phyloP scores from a whole-genome alignment of 2,329 filamentous ascomycete genomes.

The Ploettnerulaceae sp. region DNA sequence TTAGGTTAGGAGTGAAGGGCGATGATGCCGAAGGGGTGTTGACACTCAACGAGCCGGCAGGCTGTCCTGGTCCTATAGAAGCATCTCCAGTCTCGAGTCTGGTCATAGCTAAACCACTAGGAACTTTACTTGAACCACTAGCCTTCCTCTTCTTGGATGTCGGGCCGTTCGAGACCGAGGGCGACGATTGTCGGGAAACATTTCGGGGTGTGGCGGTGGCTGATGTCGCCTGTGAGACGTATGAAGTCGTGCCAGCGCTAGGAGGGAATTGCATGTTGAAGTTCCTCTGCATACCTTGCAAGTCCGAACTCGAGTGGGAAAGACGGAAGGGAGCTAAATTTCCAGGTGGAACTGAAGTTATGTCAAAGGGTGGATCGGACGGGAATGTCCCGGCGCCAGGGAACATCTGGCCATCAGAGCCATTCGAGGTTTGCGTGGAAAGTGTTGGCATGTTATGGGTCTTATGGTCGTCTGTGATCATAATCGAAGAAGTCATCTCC shows the following conservation, averaged over 20 bases:
- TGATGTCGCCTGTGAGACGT: slow-evolving; percentile 37
- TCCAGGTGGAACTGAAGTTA: slow-evolving; percentile 20
- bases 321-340: slow-evolving; percentile 46
- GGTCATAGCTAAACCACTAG: slow-evolving; percentile 75
- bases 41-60: slow-evolving; percentile 35
- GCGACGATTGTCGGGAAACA: slow-evolving; percentile 70
- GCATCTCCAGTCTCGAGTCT: slow-evolving; percentile 58
- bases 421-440: slow-evolving; percentile 30
- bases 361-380: slow-evolving; percentile 27
- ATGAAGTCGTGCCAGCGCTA: slow-evolving; percentile 34
- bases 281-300: slow-evolving; percentile 50
- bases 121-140: slow-evolving; percentile 63
- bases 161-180: slow-evolving; percentile 58
- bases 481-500: slow-evolving; percentile 79
- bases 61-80: slow-evolving; percentile 35
- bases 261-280: slow-evolving; percentile 34
- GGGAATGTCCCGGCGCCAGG: slow-evolving; percentile 41
- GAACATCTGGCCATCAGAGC: slow-evolving; percentile 34
- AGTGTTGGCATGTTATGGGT: slow-evolving; percentile 54
- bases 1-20: slow-evolving; percentile 47
- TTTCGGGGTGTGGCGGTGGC: slow-evolving; percentile 53
- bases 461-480: slow-evolving; percentile 98
- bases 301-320: slow-evolving; percentile 59
- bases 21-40: slow-evolving; percentile 42
- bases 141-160: slow-evolving; percentile 78